phyloP scores from a whole-genome alignment of 2,329 filamentous ascomycete genomes.

The Talaromyces sp. region DNA sequence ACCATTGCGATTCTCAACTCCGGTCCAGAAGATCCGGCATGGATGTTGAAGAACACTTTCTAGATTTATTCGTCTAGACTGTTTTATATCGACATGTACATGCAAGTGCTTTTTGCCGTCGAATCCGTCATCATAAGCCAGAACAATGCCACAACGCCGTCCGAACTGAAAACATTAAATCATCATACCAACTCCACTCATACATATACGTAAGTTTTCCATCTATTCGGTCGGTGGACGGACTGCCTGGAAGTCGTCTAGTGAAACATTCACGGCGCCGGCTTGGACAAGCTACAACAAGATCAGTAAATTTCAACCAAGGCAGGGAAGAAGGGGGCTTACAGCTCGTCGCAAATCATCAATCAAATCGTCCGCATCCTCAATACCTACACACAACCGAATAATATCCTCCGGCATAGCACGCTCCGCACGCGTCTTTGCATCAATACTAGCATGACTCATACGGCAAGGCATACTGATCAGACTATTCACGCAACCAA shows the following conservation, averaged over 20 bases:
- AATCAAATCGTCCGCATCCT: constrained; percentile 85
- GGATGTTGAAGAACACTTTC: background rate
- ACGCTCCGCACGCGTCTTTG: constrained; percentile 82
- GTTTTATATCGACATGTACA: background rate
- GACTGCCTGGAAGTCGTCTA: constrained; percentile 75
- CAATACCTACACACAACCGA: constrained; percentile 90
- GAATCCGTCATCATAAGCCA: background rate
- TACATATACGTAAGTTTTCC: constrained; percentile 1
- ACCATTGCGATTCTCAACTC: no score
- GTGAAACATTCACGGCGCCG: constrained; percentile 80
- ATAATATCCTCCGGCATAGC: constrained; percentile 97
- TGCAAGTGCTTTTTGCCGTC: constrained; percentile 6
- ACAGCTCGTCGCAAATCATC: constrained; percentile 89
- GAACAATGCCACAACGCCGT: background rate
- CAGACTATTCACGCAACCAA: constrained; percentile 95
- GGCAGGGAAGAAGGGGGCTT: constrained; percentile 44
- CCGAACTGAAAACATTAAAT: background rate
- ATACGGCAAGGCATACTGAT: constrained; percentile 99
- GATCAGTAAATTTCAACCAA: background rate
- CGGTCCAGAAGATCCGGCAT: no score
- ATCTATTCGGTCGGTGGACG: constrained; percentile 14
- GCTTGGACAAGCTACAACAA: constrained; percentile 74
- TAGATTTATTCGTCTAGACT: background rate
- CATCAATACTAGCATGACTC: constrained; percentile 98
- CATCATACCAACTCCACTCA: constrained; percentile 4